These are phyloP conservation scores for Rubia yunnanensis DNA, from an alignment of 257 asterid genomes.

Conservation along the genomic window DNA sequence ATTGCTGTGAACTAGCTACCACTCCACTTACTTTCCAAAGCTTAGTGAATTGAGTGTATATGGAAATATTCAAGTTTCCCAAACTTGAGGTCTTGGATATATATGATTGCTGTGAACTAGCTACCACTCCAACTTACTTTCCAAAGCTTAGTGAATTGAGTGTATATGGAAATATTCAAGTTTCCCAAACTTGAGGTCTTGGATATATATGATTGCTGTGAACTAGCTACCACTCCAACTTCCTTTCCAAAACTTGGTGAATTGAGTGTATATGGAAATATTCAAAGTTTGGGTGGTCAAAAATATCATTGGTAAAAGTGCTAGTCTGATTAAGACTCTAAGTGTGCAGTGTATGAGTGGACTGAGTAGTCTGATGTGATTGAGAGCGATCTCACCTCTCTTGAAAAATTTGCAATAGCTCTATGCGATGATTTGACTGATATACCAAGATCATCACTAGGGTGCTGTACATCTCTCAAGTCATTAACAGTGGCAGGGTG, in stretches of 20 bases:
- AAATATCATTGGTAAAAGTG: slow-evolving; percentile 8
- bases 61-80: background rate
- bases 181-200: background rate
- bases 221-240: background rate
- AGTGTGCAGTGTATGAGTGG: background rate
- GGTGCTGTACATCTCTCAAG: background rate
- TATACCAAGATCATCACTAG: slow-evolving; percentile 16
- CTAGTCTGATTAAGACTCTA: slow-evolving; percentile 6
- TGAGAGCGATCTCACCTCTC: background rate
- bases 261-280: background rate
- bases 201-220: background rate
- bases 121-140: slow-evolving; percentile 20
- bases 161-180: background rate
- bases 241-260: background rate
- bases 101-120: background rate
- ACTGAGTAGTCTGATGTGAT: background rate
- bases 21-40: slow-evolving; percentile 23
- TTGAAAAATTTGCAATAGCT: background rate
- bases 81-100: slow-evolving; percentile 13
- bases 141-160: slow-evolving; percentile 6
- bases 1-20: slow-evolving; percentile 7
- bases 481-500: fast-evolving
- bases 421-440: slow-evolving; percentile 8
- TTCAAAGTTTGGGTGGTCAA: background rate
- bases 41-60: background rate